Evolutionary conservation across 345 rosid genomes (phyloP), one percentile per base, ranked within the genome.

Genomic region (Zanthoxylum bungeanum): DNA sequence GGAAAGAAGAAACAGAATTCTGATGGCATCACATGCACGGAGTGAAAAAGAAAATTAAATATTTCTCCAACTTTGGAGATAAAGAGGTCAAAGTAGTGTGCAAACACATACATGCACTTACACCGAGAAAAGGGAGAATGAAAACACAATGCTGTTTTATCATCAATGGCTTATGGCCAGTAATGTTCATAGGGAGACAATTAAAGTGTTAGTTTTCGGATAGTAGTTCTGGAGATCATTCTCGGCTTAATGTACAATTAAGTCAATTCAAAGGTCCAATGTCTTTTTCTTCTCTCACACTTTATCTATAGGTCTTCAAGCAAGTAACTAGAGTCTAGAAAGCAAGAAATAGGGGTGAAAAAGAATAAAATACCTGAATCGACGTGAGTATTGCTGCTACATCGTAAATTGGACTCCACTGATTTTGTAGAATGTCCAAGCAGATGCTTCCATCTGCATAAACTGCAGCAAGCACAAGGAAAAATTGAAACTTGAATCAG

Each of bases 391-490:
- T 90, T 24, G 96, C 96, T 22, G 96, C 96, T 3, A 88, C 96
- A 69, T 90, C 96, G 61, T 90, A 90, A 40, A 90, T 90, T 0
- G 96, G 96, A 79, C 90, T 84, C 96, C 96, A 90, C 76, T 90
- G 96, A 72, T 90, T 90, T 76, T 90, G 96, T 70, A 90, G 87
- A 72, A 90, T 90, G 78, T 90, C 96, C 83, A 90, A 84, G 66
- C 96, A 90, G 64, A 90, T 90, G 76, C 96, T 90, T 57, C 96
- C 96, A 84, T 90, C 93, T 1, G 96, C 96, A 77, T 90, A 90
- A 68, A 90, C 96, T 90, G 74, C 64, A 73, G 0, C 70, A 55
- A 9, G 56, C 27, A 53, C 30, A 66, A 40, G n/a, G 17, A 3
- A 34, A 30, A 31, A 39, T 53, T 70, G 68, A 49, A 66, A 31